These are phyloP conservation scores for Chrysochromulina parva DNA, from an alignment of 78 protist species.

Conservation along the genomic window DNA sequence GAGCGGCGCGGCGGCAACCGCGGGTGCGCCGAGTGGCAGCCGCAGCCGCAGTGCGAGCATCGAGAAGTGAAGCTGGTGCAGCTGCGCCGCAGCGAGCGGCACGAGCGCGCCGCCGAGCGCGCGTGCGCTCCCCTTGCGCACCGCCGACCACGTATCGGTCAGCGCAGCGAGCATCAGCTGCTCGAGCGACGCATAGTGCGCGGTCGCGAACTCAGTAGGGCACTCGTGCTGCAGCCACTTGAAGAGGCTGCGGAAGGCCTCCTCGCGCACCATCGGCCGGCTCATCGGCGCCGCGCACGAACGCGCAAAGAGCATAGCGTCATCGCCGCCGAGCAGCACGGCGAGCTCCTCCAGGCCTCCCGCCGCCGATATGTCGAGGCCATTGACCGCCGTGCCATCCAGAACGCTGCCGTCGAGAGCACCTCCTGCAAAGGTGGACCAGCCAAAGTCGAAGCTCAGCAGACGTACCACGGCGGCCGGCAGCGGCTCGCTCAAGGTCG, in stretches of 20 bases:
- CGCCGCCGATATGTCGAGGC: no score
- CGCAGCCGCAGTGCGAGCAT: background rate
- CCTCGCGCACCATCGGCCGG: conserved; percentile 19
- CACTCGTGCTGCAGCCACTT: background rate
- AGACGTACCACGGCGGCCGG: no score
- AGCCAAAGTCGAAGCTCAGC: no score
- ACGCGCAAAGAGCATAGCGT: background rate
- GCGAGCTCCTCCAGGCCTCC: no score
- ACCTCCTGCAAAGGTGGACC: no score
- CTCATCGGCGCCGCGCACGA: background rate
- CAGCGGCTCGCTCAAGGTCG: no score
- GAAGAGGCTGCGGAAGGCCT: background rate
- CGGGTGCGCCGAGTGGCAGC: no score
- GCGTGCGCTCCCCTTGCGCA: background rate
- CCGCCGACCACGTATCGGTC: conserved; percentile 1
- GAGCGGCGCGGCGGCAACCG: no score
- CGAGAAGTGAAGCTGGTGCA: background rate
- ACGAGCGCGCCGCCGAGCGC: background rate
- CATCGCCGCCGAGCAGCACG: no score
- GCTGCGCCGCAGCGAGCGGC: background rate
- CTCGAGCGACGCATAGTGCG: background rate
- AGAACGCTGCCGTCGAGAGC: no score
- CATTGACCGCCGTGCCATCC: no score
- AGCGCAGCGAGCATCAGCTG: background rate
- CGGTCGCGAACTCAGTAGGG: background rate